Conservation (phyloP, 225 moss, liverwort and hornwort species). For the Bryum argenteum region DNA sequence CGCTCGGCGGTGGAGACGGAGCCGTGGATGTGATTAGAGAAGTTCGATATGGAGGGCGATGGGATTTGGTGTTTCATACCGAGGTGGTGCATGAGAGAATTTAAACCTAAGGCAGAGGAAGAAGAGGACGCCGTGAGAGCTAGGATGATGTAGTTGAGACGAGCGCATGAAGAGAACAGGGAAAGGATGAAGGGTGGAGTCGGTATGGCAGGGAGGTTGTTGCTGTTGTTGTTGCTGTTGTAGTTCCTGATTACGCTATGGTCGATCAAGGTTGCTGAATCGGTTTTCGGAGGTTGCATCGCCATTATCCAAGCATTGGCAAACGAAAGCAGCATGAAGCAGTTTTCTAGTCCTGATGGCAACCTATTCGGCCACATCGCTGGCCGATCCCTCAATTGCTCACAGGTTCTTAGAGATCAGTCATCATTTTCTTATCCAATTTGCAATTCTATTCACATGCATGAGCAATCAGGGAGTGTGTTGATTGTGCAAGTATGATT, state of each 20-base stretch:
- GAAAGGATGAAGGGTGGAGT: constrained; percentile 44
- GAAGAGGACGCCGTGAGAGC: constrained; percentile 15
- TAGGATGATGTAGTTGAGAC: constrained; percentile 4
- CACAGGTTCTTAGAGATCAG: constrained; percentile 44
- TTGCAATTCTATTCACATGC: constrained; percentile 26
- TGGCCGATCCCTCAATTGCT: constrained; percentile 76
- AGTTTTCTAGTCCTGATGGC: constrained; percentile 77
- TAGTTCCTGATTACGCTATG: constrained; percentile 21
- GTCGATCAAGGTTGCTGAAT: constrained; percentile 40
- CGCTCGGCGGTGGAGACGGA: constrained; percentile 7
- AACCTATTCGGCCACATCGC: constrained; percentile 73
- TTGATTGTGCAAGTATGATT: constrained; percentile 11
- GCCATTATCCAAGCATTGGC: constrained; percentile 24
- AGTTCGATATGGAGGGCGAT: background rate
- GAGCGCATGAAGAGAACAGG: constrained; percentile 30
- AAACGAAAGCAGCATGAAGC: constrained; percentile 62
- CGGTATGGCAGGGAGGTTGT: constrained; percentile 28
- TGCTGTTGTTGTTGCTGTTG: constrained; percentile 11
- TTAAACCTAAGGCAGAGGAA: constrained; percentile 32
- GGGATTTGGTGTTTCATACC: background rate
- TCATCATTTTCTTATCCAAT: constrained; percentile 20
- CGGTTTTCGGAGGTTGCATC: constrained; percentile 21
- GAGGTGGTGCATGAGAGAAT: constrained; percentile 27
- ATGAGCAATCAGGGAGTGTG: constrained; percentile 15
- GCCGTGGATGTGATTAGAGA: constrained; percentile 24